Evolutionary conservation across 768 basidiomycete genomes (phyloP).

Genomic region (Pleurotus salmoneostramineus): DNA sequence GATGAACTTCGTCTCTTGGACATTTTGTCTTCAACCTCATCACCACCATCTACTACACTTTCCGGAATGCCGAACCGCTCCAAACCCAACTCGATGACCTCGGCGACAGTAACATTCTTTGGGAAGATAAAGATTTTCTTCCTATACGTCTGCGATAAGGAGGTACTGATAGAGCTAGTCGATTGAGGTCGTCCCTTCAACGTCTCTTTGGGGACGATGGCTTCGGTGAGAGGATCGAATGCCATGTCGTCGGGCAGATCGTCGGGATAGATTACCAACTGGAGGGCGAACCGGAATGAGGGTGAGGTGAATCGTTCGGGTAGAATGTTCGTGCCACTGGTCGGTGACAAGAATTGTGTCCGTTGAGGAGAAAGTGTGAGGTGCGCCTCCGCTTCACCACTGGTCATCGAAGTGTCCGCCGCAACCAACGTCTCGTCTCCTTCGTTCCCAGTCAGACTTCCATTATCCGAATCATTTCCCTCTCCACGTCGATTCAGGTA

Average conservation of each 20-base stretch:
- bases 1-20: constrained; percentile 73
- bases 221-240: constrained; percentile 91
- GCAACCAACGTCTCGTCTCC: constrained; percentile 37
- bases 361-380: constrained; percentile 28
- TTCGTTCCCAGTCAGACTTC: constrained; percentile 29
- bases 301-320: constrained; percentile 81
- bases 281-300: constrained; percentile 79
- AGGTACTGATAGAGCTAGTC: constrained; percentile 39
- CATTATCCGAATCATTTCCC: constrained; percentile 9
- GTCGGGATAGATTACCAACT: constrained; percentile 81
- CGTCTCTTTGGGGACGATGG: constrained; percentile 84
- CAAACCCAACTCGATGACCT: constrained; percentile 89
- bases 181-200: constrained; percentile 52
- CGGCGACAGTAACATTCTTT: constrained; percentile 92
- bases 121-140: constrained; percentile 89
- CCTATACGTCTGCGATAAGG: constrained; percentile 57
- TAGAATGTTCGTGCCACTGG: constrained; percentile 40
- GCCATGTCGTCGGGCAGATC: constrained; percentile 94
- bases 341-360: constrained; percentile 38
- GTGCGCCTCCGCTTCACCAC: constrained; percentile 34
- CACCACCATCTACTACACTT: constrained; percentile 98
- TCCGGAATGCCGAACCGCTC: constrained; percentile 94
- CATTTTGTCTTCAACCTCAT: constrained; percentile 93
- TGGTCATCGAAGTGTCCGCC: constrained; percentile 27
- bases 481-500: constrained; percentile 72